Base-by-base conservation (phyloP, 495 filamentous ascomycete species). In the Tuber umbilicatum region DNA sequence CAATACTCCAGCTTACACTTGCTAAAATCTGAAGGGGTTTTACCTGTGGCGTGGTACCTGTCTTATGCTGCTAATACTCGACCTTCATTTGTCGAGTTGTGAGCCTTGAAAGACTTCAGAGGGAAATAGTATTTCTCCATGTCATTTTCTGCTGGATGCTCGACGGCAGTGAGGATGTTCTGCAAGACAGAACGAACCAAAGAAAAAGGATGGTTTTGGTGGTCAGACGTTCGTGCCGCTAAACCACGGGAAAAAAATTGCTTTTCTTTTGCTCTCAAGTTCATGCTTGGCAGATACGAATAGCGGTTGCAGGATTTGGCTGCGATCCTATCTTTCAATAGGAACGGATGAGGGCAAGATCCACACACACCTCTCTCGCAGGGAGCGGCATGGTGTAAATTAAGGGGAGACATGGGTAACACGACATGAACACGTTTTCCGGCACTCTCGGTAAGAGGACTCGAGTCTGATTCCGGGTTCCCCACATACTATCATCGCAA, bases 391-490 rank as follows among this genome's bases (percentile, higher is more conserved):
- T 31, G n/a, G 2, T 16, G n/a, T 10, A 60, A 60, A 60, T 60
- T 60, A 60, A 60, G n/a, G 43, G n/a, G 50, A 60, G 50, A 14
- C 27, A 31, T 1, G n/a, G 50, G 50, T 60, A 60, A 60, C 50
- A 60, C 50, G 50, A 60, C 50, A 60, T 60, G n/a, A 60, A 60
- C 50, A 60, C 50, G 50, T 60, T 60, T 60, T 60, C n/a, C 50
- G 50, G 50, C 21, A 14, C 10, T 60, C 50, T 60, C 50, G 50
- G 50, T 27, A 27, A 3, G 2, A 0, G 41, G 7, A 1, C 23
- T 12, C 7, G 21, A 50, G 23, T 7, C 23, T 31, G 12, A 14
- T n/a, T n/a, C 50, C n/a, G 50, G 50, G 50, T 60, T 60, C 50
- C 50, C 50, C 50, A 27, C 50, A n/a, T 50, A 19, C 21, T 5